A percentile compares a stretch with the other conserved stretches of the same genome.
Conservation (phyloP, 768 basidiomycete species). For the Hebeloma cylindrosporum region DNA sequence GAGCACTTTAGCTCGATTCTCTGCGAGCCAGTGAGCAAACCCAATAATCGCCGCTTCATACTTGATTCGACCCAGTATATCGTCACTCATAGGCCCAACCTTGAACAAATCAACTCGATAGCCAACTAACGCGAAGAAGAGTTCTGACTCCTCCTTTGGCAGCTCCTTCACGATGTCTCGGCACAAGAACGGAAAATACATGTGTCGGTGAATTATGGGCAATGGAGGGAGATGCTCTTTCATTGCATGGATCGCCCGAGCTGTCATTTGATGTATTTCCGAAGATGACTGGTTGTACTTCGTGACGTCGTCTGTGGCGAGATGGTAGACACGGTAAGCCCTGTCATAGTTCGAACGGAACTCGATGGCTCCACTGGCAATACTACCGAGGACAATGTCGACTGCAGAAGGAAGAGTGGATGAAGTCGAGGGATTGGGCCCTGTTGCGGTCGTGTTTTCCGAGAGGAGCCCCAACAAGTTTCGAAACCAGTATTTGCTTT, state of each 20-base stretch:
- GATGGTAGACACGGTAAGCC: conserved; percentile 3
- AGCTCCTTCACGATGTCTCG: conserved; percentile 5
- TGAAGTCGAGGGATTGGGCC: too few species aligned
- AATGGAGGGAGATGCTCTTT: not conserved
- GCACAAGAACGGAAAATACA: conserved; percentile 1
- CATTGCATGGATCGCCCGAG: conserved; percentile 1
- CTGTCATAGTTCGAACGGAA: conserved; percentile 8
- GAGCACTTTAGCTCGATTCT: not conserved
- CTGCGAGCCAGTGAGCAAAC: conserved; percentile 8
- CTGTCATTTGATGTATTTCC: conserved; percentile 7
- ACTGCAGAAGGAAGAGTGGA: not conserved
- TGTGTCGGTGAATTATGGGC: not conserved
- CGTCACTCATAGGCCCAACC: not conserved
- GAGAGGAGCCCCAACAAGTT: not conserved
- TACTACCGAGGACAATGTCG: conserved; percentile 1
- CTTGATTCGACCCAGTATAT: conserved; percentile 4
- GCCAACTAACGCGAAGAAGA: conserved; percentile 3
- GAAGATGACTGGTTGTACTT: conserved; percentile 1
- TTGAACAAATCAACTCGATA: not conserved
- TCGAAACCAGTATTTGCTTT: conserved; percentile 7
- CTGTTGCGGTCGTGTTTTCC: not conserved
- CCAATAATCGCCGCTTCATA: conserved; percentile 7
- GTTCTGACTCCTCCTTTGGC: conserved; percentile 4
- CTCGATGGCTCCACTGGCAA: conserved; percentile 3
- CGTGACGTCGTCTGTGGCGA: conserved; percentile 3